Conservation (phyloP, 2,329 filamentous ascomycete species). For the Fusarium foetens region DNA sequence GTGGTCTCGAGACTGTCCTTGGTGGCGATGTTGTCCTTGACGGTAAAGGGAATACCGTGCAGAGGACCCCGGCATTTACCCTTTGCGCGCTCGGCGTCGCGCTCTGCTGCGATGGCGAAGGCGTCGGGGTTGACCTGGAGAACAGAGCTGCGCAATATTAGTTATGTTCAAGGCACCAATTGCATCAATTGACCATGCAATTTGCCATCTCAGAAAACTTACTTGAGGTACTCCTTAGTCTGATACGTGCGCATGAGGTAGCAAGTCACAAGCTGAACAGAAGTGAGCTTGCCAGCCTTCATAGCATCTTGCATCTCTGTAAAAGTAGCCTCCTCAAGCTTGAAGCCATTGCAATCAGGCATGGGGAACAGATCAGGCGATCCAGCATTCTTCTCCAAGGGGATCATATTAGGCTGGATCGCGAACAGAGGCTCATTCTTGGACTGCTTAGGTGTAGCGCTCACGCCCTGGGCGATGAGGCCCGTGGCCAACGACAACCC, state of each 20-base stretch:
- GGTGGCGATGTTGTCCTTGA: conserved; percentile 74
- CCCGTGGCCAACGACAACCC: conserved; percentile 38
- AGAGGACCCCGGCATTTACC: conserved; percentile 71
- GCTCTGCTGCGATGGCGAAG: conserved; percentile 66
- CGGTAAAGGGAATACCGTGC: conserved; percentile 79
- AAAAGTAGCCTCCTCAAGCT: conserved; percentile 75
- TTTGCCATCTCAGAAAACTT: conserved; percentile 31
- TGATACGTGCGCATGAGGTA: conserved; percentile 71
- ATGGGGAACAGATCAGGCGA: conserved; percentile 66
- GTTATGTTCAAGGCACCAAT: not conserved
- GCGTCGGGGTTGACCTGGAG: conserved; percentile 76
- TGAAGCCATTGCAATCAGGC: conserved; percentile 67
- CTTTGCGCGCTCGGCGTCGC: conserved; percentile 68
- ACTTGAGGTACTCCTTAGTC: conserved; percentile 73
- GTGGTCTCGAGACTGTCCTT: conserved; percentile 85
- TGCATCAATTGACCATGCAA: not conserved
- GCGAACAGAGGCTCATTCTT: conserved; percentile 31
- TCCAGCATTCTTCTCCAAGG: conserved; percentile 51
- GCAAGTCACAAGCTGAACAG: conserved; percentile 68
- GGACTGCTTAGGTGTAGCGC: conserved; percentile 7
- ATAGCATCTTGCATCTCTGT: conserved; percentile 72
- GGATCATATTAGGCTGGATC: conserved; percentile 47
- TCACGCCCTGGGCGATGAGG: conserved; percentile 32
- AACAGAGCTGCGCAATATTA: conserved; percentile 56
- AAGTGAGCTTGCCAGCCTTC: conserved; percentile 63